Conservation (phyloP, 257 asterid genomes). For the Solanum megistacrolobum region DNA sequence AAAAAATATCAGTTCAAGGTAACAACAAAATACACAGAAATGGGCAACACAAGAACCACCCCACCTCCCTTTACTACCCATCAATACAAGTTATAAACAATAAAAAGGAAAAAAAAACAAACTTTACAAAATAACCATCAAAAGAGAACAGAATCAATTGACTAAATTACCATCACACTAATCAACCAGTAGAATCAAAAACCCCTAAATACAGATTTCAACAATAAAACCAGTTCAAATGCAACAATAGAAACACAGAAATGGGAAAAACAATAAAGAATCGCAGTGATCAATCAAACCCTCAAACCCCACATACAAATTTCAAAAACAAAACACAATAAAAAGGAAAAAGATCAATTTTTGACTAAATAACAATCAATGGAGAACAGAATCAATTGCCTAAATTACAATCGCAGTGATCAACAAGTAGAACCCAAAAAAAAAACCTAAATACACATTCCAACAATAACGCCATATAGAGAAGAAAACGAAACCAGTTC, state of each 20-base stretch:
- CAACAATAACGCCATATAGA: background rate
- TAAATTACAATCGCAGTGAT: background rate
- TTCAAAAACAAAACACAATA: background rate
- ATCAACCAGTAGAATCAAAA: background rate
- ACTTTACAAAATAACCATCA: background rate
- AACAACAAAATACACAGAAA: background rate
- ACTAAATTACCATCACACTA: background rate
- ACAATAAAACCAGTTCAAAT: background rate
- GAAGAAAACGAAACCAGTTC: background rate
- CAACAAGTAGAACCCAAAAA: background rate
- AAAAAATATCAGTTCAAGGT: background rate
- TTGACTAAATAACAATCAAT: background rate
- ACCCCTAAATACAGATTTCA: background rate
- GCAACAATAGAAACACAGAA: background rate
- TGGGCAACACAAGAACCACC: background rate
- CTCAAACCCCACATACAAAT: background rate
- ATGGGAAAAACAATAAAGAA: background rate
- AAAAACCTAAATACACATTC: background rate
- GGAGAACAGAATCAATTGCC: background rate
- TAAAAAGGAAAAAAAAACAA: background rate
- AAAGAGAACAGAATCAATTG: background rate
- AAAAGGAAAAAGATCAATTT: background rate
- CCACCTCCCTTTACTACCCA: background rate
- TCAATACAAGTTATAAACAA: background rate
- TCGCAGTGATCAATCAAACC: background rate